Evolutionary conservation across 164 flowering plant species (phyloP), one percentile per base, ranked within the genome.

Genomic region (Dillenia suffruticosa): DNA sequence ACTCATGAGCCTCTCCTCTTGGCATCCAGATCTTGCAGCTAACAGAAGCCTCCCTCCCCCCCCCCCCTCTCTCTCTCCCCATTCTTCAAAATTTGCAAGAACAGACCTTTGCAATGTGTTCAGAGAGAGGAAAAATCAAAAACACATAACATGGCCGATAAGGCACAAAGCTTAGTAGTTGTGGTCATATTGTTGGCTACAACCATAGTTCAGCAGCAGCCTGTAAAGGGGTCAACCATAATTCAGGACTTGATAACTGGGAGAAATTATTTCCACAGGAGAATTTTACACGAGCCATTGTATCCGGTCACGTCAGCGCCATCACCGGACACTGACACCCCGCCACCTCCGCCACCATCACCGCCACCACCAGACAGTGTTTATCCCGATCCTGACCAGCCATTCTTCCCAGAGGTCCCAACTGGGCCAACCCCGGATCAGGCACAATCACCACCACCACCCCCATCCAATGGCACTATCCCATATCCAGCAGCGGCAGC

Each of bases 261-360:
- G 48, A 12, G 59, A 7, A 13, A 13, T 32, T 44, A 32, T 40
- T 14, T 16, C 10, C 44, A 56, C 53, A 66, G 88, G 46, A 83
- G 98, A 78, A 74, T 87, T 64, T 83, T 93, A 0, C 98, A 93
- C 74, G 89, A 93, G 63, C 98, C 98, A 40, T 57, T 93, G 47
- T 88, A 75, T 56, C 97, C 96, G 10, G 75, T 16, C 0, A 67
- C 61, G 32, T 72, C 85, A 1, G 54, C 87, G 0, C 90, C 97
- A 2, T 88, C 98, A 19, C 89, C 91, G 9, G 72, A 8, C 2
- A 14, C 52, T 8, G 69, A 71, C 10, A 57, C 44, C n/a, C 12
- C 49, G 0, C 26, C 54, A 2, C 49, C 70, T 8, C 63, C 66
- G 1, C 59, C 82, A 1, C 64, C 77, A 5, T 79, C 87, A 1